Evolutionary conservation across 345 rosid species (phyloP).

Genomic region (Psidium guajava): DNA sequence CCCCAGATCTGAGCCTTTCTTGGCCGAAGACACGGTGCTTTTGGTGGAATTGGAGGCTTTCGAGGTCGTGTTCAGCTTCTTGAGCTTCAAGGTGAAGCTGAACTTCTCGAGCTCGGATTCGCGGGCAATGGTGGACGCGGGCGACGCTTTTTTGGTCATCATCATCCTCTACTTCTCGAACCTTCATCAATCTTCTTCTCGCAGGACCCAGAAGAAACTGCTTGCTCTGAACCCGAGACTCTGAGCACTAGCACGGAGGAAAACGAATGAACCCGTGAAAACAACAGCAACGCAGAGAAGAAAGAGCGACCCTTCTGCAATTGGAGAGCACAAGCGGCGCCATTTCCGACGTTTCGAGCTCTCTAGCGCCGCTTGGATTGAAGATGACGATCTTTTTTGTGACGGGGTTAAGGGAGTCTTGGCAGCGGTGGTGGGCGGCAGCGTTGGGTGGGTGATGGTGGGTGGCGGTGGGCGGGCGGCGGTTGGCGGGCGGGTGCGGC

Average conservation of each 20-base stretch:
- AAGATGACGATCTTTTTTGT: too few species aligned
- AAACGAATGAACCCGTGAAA: background rate
- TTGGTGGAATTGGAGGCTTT: conserved; percentile 37
- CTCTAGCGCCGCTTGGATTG: background rate
- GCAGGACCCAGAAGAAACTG: background rate
- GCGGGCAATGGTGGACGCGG: conserved; percentile 1
- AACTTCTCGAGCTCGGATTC: conserved; percentile 25
- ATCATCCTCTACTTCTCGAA: conserved; percentile 13
- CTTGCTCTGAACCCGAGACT: background rate
- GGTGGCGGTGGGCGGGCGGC: too few species aligned
- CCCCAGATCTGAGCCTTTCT: conserved; percentile 30
- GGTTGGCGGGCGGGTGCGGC: too few species aligned
- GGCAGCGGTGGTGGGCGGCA: too few species aligned
- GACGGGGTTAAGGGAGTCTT: too few species aligned
- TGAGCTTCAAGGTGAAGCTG: conserved; percentile 22
- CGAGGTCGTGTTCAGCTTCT: conserved; percentile 25
- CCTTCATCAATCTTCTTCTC: background rate
- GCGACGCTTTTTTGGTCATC: conserved; percentile 23
- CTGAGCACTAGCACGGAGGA: background rate
- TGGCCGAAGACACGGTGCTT: conserved; percentile 5
- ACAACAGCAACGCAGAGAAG: background rate
- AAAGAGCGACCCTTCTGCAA: background rate
- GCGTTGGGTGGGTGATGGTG: too few species aligned
- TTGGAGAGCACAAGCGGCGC: background rate
- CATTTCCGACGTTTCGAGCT: background rate